These are phyloP conservation scores for Hypomontagnella monticulosa DNA, from an alignment of 495 filamentous ascomycete species.

Conservation along the genomic window DNA sequence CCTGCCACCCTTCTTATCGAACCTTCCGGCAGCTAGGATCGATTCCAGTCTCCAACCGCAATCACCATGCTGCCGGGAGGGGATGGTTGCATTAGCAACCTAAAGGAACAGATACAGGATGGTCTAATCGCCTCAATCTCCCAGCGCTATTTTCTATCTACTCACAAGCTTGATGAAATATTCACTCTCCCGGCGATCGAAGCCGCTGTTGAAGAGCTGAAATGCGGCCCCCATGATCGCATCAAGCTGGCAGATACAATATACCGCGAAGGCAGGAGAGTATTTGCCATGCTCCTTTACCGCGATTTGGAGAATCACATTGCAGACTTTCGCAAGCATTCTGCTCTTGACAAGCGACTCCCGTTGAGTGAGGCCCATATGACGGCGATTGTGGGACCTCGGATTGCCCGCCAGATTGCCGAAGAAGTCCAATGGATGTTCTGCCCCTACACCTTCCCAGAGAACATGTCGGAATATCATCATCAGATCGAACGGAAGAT, in stretches of 20 bases:
- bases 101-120: not conserved
- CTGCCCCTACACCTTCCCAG: not conserved
- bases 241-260: not conserved
- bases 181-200: not conserved
- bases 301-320: not conserved
- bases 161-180: not conserved
- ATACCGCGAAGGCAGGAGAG: slow-evolving; percentile 2
- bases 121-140: not conserved
- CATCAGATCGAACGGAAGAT: not conserved
- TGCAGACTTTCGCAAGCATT: not conserved
- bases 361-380: not conserved
- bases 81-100: not conserved
- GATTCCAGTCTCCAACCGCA: not conserved
- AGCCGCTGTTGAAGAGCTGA: not conserved
- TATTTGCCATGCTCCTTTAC: slow-evolving; percentile 1
- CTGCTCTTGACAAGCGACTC: not conserved
- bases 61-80: not conserved
- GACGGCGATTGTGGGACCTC: not conserved
- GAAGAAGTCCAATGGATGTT: not conserved
- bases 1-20: not conserved
- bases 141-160: not conserved
- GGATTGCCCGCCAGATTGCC: not conserved
- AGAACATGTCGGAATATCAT: not conserved
- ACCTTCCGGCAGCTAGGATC: not conserved
- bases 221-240: not conserved